Conservation (phyloP, 2,329 filamentous ascomycete species). For the Apiospora malaysiana region DNA sequence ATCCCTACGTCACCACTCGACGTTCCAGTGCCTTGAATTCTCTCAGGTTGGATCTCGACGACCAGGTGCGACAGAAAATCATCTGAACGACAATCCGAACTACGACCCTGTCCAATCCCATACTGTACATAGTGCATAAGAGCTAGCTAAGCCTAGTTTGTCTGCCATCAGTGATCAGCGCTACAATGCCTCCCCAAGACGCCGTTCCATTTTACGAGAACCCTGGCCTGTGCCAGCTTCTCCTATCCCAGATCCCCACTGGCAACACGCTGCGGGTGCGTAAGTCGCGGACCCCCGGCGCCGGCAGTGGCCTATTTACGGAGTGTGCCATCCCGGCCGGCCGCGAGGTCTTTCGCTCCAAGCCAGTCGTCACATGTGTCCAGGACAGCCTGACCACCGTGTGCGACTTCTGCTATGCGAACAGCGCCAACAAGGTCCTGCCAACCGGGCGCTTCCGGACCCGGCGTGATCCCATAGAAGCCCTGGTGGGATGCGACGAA, state of each 20-base stretch:
- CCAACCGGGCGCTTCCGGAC: slow-evolving; percentile 20
- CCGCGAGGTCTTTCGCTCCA: slow-evolving; percentile 17
- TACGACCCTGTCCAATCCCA: background rate
- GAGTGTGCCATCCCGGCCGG: background rate
- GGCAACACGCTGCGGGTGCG: background rate
- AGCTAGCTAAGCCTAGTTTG: background rate
- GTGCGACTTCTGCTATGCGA: slow-evolving; percentile 21
- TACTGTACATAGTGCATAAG: background rate
- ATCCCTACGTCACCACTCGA: background rate
- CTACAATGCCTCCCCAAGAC: background rate
- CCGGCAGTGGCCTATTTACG: slow-evolving; percentile 17
- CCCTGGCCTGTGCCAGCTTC: slow-evolving; percentile 1
- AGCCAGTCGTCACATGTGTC: slow-evolving; percentile 6
- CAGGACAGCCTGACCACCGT: slow-evolving; percentile 18
- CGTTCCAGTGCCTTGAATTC: background rate
- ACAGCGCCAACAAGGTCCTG: slow-evolving; percentile 1
- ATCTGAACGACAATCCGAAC: background rate
- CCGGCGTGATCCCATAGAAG: background rate
- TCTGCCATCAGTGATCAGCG: background rate
- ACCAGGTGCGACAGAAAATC: background rate
- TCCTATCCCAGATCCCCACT: slow-evolving; percentile 17
- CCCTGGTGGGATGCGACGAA: background rate
- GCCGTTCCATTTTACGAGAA: slow-evolving; percentile 8
- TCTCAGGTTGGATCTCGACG: background rate
- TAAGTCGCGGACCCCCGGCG: slow-evolving; percentile 11